phyloP scores from a whole-genome alignment of 1,284 basidiomycete species.

The Exsudoporus floridanus region DNA sequence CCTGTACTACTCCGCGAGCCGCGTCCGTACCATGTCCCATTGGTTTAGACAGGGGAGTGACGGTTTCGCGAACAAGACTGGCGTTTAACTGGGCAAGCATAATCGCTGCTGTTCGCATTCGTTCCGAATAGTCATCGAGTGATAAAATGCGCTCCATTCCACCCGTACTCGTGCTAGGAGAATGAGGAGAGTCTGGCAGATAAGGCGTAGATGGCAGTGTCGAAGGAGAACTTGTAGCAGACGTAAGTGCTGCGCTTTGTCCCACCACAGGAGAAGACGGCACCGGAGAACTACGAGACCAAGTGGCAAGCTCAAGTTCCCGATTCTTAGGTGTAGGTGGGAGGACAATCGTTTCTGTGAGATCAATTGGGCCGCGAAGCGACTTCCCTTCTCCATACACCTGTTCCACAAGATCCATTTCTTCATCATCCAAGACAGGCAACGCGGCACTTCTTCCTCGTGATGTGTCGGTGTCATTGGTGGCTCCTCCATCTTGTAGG shows the following conservation, averaged over 20 bases:
- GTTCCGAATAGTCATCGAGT: constrained; percentile 95
- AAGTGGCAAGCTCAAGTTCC: constrained; percentile 80
- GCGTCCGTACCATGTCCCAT: constrained; percentile 28
- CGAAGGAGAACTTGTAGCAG: constrained; percentile 13
- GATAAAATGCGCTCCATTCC: constrained; percentile 42
- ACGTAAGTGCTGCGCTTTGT: constrained; percentile 20
- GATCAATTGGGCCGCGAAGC: constrained; percentile 66
- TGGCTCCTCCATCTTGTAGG: constrained; percentile 17
- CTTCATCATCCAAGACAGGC: constrained; percentile 60
- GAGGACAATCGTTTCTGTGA: constrained; percentile 79
- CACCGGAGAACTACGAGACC: constrained; percentile 68
- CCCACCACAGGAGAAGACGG: constrained; percentile 47
- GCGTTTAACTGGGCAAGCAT: constrained; percentile 98
- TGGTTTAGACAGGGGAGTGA: constrained; percentile 38
- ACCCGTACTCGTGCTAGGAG: not conserved
- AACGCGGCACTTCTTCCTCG: constrained; percentile 25
- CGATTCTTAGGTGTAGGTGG: constrained; percentile 84
- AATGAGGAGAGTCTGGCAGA: constrained; percentile 6
- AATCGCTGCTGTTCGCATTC: constrained; percentile 97
- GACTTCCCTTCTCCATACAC: constrained; percentile 79
- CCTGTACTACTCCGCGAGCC: constrained; percentile 7
- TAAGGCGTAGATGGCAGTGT: constrained; percentile 9
- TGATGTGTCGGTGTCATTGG: constrained; percentile 24
- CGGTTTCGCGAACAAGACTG: constrained; percentile 62
- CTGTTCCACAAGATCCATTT: constrained; percentile 94